Evolutionary conservation across 2,329 filamentous ascomycete species (phyloP).

Genomic region (Canariomyces notabilis): DNA sequence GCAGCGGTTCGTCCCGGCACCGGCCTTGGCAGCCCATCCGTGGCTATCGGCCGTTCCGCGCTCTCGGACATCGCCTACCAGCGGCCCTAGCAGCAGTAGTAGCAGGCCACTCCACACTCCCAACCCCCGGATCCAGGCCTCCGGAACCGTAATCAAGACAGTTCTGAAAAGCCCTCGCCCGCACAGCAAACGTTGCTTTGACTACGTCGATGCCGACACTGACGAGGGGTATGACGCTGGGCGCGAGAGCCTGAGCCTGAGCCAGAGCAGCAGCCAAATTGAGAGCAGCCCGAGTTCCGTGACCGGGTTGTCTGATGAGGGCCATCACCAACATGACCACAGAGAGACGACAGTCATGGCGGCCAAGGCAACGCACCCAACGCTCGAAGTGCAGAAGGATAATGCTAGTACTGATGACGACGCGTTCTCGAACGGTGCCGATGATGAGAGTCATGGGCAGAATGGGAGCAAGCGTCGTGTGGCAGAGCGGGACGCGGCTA

Average conservation of each 20-base stretch:
- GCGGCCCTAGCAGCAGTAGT: not conserved
- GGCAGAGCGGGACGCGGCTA: slow-evolving; percentile 42
- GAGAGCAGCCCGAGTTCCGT: not conserved
- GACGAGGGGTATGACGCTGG: not conserved
- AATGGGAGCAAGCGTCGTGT: slow-evolving; percentile 24
- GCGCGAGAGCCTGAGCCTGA: not conserved
- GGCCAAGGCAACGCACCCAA: too few relatives aligned
- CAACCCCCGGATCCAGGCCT: too few relatives aligned
- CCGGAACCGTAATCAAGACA: too few relatives aligned
- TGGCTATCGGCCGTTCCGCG: slow-evolving; percentile 21
- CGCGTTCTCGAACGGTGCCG: not conserved
- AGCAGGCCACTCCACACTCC: not conserved
- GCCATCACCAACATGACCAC: not conserved
- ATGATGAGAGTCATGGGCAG: slow-evolving; percentile 13
- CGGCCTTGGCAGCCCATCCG: slow-evolving; percentile 9
- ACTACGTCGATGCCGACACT: not conserved
- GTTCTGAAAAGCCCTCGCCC: too few relatives aligned
- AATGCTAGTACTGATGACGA: not conserved
- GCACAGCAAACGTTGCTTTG: not conserved
- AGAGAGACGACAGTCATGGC: not conserved
- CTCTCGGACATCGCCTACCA: slow-evolving; percentile 1
- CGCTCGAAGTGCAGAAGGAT: too few relatives aligned
- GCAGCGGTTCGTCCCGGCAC: not conserved
- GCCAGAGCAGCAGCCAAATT: not conserved
- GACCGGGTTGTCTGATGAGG: not conserved